A percentile compares a stretch with the other conserved stretches of the same genome.
phyloP scores from a whole-genome alignment of 257 asterid species.

The Mitragyna speciosa region DNA sequence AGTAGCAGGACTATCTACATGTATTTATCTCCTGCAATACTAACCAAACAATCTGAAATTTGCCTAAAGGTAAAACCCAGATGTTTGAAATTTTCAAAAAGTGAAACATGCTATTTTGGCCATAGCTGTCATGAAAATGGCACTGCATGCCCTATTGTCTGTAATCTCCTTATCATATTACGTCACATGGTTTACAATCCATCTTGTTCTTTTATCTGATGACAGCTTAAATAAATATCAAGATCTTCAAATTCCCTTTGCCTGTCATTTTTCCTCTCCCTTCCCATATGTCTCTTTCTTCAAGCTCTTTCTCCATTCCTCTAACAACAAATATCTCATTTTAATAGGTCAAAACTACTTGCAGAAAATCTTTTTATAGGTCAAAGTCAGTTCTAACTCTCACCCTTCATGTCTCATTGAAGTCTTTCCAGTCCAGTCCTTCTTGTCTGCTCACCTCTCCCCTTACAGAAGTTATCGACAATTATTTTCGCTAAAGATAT shows the following conservation, averaged over 20 bases:
- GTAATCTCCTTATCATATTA: not conserved
- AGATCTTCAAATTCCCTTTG: not conserved
- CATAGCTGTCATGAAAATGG: not conserved
- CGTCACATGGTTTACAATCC: not conserved
- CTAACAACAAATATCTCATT: not conserved
- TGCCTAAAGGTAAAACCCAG: not conserved
- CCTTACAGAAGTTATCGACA: not conserved
- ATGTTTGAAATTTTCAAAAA: not conserved
- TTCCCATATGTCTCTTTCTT: not conserved
- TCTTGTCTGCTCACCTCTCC: not conserved
- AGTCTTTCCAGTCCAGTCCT: not conserved
- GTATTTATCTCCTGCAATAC: not conserved
- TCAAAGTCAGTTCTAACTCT: not conserved
- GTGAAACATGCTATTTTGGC: not conserved
- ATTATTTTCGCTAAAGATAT: not conserved
- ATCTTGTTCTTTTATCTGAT: not conserved
- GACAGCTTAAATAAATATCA: not conserved
- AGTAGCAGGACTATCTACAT: not conserved
- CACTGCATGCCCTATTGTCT: not conserved
- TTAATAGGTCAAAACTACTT: not conserved
- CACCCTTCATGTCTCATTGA: too few species aligned
- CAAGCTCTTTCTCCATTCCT: not conserved
- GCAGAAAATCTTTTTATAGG: too few species aligned
- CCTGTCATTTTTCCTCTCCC: not conserved
- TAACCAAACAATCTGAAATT: not conserved